Evolutionary conservation across 2,329 filamentous ascomycete species (phyloP).

Genomic region (Aspergillus sp.): DNA sequence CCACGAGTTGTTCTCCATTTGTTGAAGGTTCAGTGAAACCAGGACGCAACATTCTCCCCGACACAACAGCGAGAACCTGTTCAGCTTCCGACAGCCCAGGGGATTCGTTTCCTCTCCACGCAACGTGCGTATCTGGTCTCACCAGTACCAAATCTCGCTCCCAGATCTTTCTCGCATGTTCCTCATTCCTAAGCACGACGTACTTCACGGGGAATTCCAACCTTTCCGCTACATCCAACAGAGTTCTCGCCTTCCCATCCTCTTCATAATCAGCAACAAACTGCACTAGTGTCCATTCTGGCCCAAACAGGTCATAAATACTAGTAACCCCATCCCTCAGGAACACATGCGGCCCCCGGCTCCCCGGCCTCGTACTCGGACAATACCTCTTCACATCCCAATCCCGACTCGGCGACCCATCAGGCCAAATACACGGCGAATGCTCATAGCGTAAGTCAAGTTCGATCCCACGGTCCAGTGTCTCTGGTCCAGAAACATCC

Average conservation of each 20-base stretch:
- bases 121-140: constrained; percentile 7
- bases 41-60: neutral
- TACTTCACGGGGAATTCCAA: neutral
- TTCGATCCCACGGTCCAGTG: constrained; percentile 22
- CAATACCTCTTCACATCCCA: constrained; percentile 16
- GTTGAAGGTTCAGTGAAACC: neutral
- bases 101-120: neutral
- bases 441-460: constrained; percentile 22
- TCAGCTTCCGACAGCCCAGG: neutral
- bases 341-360: constrained; percentile 32
- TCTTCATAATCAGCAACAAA: constrained; percentile 9
- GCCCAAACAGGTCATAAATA: constrained; percentile 29
- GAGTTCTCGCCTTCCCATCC: neutral
- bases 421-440: constrained; percentile 18
- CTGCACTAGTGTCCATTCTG: constrained; percentile 21
- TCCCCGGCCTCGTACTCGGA: constrained; percentile 32
- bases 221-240: neutral
- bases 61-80: neutral
- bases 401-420: neutral
- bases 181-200: neutral
- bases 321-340: constrained; percentile 27
- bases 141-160: neutral
- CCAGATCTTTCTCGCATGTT: constrained; percentile 1
- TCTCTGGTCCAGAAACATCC: constrained; percentile 12
- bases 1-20: neutral